These are phyloP conservation scores for Lipomyces sp. DNA, from an alignment of 805 yeast genomes.

Conservation along the genomic window DNA sequence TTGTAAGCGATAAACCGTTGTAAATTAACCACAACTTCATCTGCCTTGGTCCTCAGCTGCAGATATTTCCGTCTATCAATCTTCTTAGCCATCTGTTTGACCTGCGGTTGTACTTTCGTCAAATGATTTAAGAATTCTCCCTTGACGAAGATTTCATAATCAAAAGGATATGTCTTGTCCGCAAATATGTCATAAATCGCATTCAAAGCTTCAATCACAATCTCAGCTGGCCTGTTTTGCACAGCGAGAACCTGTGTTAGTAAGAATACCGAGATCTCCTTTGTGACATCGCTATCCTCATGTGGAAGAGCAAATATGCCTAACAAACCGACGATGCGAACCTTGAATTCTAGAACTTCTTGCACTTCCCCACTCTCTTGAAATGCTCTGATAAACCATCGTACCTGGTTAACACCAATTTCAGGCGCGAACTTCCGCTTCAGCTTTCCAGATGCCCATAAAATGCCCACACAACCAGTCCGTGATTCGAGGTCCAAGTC, in stretches of 20 bases:
- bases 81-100: conserved; percentile 60
- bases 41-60: conserved; percentile 64
- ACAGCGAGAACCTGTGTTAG: conserved; percentile 43
- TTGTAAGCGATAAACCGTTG: conserved; percentile 82
- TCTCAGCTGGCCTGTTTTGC: conserved; percentile 46
- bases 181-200: conserved; percentile 77
- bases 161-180: conserved; percentile 71
- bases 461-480: conserved; percentile 49
- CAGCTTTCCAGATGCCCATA: conserved; percentile 52
- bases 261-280: conserved; percentile 53
- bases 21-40: conserved; percentile 68
- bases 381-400: conserved; percentile 15
- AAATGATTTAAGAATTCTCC: conserved; percentile 55
- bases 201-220: conserved; percentile 65
- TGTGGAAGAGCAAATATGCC: conserved; percentile 56
- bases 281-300: conserved; percentile 53
- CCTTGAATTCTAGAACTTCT: conserved; percentile 48
- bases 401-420: conserved; percentile 23
- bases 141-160: conserved; percentile 66
- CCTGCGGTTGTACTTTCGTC: conserved; percentile 51
- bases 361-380: neutral
- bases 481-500: conserved; percentile 42
- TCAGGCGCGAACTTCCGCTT: conserved; percentile 43
- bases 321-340: conserved; percentile 57
- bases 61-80: conserved; percentile 68